phyloP scores from a whole-genome alignment of 768 basidiomycete species.

The Aureoboletus auriporus region DNA sequence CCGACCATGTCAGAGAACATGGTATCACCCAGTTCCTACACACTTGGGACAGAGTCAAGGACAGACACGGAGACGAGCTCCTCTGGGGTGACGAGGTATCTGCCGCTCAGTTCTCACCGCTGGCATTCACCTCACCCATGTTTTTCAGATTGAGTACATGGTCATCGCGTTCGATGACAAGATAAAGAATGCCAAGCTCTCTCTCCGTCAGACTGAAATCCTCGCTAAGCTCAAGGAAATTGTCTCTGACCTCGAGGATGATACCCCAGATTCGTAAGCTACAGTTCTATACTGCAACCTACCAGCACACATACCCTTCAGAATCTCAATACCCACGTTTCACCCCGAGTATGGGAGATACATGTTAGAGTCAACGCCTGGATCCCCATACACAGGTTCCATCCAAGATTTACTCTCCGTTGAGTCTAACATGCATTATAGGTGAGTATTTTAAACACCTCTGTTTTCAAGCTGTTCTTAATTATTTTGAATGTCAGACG shows the following conservation, averaged over 20 bases:
- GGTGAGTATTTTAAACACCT: conserved; percentile 42
- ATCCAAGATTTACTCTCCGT: conserved; percentile 85
- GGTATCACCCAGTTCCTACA: conserved; percentile 95
- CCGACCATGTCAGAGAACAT: conserved; percentile 86
- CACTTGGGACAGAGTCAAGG: conserved; percentile 90
- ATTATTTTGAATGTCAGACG: conserved; percentile 48
- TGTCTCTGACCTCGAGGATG: conserved; percentile 58
- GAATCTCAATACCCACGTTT: conserved; percentile 79
- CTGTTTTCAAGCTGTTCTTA: too few relatives aligned
- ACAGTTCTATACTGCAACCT: not conserved
- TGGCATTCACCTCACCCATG: conserved; percentile 8
- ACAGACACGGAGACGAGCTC: conserved; percentile 84
- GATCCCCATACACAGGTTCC: conserved; percentile 88
- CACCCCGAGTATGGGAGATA: conserved; percentile 98
- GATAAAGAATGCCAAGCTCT: conserved; percentile 77
- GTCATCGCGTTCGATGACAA: conserved; percentile 81
- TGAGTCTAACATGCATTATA: conserved; percentile 91
- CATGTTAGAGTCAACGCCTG: conserved; percentile 98
- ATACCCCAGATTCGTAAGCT: conserved; percentile 52
- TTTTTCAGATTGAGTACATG: conserved; percentile 87
- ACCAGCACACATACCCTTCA: conserved; percentile 25
- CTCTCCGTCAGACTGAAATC: conserved; percentile 94
- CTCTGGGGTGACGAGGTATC: conserved; percentile 98
- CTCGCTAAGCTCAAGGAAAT: conserved; percentile 70
- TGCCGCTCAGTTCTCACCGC: conserved; percentile 3